A percentile compares a stretch with the other conserved stretches of the same genome.
Evolutionary conservation across 2,329 filamentous ascomycete species (phyloP).

Genomic region (Aspergillus piperis): DNA sequence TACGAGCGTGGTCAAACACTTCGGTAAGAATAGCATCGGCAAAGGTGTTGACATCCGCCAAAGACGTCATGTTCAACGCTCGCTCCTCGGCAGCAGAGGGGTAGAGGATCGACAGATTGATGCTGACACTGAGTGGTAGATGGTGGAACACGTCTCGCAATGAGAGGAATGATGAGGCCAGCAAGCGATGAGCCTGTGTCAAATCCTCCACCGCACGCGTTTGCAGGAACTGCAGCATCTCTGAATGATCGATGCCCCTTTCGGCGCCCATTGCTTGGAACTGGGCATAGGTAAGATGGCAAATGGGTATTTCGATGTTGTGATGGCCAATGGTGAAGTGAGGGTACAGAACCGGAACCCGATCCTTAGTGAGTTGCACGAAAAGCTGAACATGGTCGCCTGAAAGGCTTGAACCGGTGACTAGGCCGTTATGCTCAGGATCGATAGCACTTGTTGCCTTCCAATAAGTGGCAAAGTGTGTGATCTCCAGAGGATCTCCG

Average conservation of each 20-base stretch:
- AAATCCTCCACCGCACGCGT: conserved; percentile 47
- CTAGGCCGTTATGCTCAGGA: conserved; percentile 78
- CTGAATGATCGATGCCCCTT: conserved; percentile 31
- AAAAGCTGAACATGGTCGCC: conserved; percentile 94
- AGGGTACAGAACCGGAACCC: conserved; percentile 83
- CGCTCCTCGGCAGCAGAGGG: conserved; percentile 75
- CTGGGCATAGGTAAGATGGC: conserved; percentile 69
- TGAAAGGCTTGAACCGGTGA: conserved; percentile 91
- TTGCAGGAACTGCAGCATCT: conserved; percentile 34
- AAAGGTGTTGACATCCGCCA: conserved; percentile 80
- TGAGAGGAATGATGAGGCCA: conserved; percentile 76
- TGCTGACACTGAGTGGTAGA: conserved; percentile 76
- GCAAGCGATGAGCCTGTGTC: conserved; percentile 67
- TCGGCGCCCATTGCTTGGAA: conserved; percentile 49
- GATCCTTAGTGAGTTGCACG: conserved; percentile 87
- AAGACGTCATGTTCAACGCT: conserved; percentile 68
- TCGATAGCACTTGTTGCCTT: conserved; percentile 95
- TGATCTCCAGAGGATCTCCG: conserved; percentile 90
- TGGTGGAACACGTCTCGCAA: conserved; percentile 74
- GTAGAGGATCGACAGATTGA: conserved; percentile 91
- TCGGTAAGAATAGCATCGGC: conserved; percentile 80
- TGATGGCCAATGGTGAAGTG: conserved; percentile 76
- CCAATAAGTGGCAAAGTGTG: conserved; percentile 98
- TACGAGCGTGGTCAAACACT: conserved; percentile 87
- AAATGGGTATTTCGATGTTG: conserved; percentile 78